Percentiles rank a stretch among this genome's conserved stretches.
These are phyloP conservation scores for Coix lacrymajobi DNA, from an alignment of 176 grass and related monocot species.

Conservation along the genomic window DNA sequence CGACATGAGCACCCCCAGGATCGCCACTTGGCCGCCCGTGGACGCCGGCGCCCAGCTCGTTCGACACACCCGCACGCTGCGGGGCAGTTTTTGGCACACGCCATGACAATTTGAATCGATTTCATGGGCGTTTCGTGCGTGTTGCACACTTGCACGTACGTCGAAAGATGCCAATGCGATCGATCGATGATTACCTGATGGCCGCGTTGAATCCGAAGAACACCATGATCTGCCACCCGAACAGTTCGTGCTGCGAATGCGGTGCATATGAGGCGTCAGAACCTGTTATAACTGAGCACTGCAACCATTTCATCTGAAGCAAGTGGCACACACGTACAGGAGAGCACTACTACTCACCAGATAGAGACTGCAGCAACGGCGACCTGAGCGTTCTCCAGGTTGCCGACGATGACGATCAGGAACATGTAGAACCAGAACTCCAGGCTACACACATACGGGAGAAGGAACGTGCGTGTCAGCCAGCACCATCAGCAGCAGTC, in stretches of 20 bases:
- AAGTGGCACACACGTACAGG: too few species aligned
- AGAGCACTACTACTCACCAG: constrained; percentile 35
- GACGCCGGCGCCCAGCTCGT: constrained; percentile 74
- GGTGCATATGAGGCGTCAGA: too few species aligned
- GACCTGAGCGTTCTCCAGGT: constrained; percentile 63
- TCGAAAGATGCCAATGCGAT: not conserved
- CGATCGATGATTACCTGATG: constrained; percentile 48
- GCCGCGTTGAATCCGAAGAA: constrained; percentile 94
- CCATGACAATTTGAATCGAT: not conserved
- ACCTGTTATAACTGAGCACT: not conserved
- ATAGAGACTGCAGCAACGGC: constrained; percentile 84
- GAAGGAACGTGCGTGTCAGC: too few species aligned
- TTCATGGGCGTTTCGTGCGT: not conserved
- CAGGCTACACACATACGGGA: constrained; percentile 21
- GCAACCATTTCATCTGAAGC: not conserved
- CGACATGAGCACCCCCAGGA: constrained; percentile 67
- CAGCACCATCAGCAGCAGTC: too few species aligned
- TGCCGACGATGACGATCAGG: constrained; percentile 74
- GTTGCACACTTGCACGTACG: not conserved
- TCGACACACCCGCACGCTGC: constrained; percentile 83
- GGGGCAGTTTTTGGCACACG: not conserved
- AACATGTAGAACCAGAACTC: constrained; percentile 93
- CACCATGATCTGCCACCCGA: constrained; percentile 87
- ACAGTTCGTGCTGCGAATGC: constrained; percentile 70
- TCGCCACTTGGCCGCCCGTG: constrained; percentile 56